These are phyloP conservation scores for Cyclotella kingstonii DNA, from an alignment of 108 stramenopile species.

Conservation along the genomic window DNA sequence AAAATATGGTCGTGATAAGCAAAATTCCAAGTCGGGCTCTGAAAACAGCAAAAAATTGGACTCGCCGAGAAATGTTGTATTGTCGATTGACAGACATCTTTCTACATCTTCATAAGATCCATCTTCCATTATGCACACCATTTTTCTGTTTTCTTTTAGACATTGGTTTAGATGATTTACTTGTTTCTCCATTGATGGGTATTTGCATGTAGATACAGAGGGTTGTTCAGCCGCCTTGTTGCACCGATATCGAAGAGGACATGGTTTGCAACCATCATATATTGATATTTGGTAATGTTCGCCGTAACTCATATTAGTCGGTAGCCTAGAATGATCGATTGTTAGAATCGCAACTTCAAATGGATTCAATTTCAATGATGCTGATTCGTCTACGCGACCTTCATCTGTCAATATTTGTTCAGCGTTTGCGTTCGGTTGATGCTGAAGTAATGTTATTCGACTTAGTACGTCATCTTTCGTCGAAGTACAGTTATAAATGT, in stretches of 20 bases:
- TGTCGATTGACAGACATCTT: constrained; percentile 13
- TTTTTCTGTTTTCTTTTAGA: constrained; percentile 45
- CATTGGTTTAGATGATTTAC: constrained; percentile 39
- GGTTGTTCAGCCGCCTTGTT: constrained; percentile 4
- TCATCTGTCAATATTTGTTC: constrained; percentile 18
- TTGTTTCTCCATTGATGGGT: constrained; percentile 31
- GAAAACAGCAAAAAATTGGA: constrained; percentile 28
- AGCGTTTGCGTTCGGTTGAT: background rate
- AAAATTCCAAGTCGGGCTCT: constrained; percentile 52
- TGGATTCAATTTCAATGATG: constrained; percentile 52
- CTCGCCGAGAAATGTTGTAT: background rate
- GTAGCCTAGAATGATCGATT: constrained; percentile 57
- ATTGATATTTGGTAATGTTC: constrained; percentile 73
- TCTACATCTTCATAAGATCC: constrained; percentile 37
- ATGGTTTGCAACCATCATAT: constrained; percentile 84
- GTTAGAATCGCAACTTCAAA: constrained; percentile 69
- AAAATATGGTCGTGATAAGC: constrained; percentile 64
- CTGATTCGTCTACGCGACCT: constrained; percentile 38
- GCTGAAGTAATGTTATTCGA: constrained; percentile 31
- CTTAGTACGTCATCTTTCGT: constrained; percentile 42
- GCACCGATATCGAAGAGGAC: constrained; percentile 75
- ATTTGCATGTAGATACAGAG: constrained; percentile 9
- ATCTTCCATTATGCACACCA: constrained; percentile 41
- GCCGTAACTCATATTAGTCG: constrained; percentile 73
- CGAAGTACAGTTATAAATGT: constrained; percentile 56